Conservation (phyloP, 257 asterid genomes). For the Thymus mandschuricus region DNA sequence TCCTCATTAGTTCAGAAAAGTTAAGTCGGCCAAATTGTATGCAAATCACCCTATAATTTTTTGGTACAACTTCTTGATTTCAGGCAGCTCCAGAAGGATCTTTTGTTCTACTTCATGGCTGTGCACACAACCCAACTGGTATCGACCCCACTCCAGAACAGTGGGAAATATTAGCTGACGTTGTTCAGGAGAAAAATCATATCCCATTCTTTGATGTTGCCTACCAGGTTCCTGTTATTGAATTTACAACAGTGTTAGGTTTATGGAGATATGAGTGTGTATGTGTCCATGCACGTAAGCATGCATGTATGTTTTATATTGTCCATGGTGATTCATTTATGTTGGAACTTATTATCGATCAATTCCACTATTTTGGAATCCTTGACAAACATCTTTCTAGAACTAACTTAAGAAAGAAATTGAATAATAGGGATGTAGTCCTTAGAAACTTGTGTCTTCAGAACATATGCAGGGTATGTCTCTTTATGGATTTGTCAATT, state of each 20-base stretch:
- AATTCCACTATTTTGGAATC: constrained; percentile 1
- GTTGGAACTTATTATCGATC: constrained; percentile 10
- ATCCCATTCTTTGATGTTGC: constrained; percentile 98
- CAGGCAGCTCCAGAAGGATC: constrained; percentile 98
- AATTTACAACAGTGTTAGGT: constrained; percentile 14
- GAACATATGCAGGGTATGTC: constrained; percentile 15
- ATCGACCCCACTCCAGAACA: constrained; percentile 94
- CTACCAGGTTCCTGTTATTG: constrained; percentile 72
- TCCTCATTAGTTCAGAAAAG: constrained; percentile 1
- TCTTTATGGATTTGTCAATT: constrained; percentile 26
- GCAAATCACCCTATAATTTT: constrained; percentile 8
- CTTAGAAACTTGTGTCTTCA: constrained; percentile 10
- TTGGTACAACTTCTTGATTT: constrained; percentile 26
- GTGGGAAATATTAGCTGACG: constrained; percentile 89
- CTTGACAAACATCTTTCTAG: neutral
- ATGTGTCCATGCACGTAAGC: neutral
- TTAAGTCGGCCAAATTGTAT: constrained; percentile 9
- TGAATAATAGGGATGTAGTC: constrained; percentile 12
- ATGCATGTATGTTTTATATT: neutral
- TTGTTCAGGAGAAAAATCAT: constrained; percentile 88
- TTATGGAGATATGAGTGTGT: constrained; percentile 8
- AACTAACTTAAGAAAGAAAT: neutral
- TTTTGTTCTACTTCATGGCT: constrained; percentile 90
- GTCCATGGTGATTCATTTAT: constrained; percentile 3
- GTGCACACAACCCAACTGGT: constrained; percentile 99